Base-by-base conservation (phyloP, 352 stramenopile genomes). In the Globisporangium camurandrum region DNA sequence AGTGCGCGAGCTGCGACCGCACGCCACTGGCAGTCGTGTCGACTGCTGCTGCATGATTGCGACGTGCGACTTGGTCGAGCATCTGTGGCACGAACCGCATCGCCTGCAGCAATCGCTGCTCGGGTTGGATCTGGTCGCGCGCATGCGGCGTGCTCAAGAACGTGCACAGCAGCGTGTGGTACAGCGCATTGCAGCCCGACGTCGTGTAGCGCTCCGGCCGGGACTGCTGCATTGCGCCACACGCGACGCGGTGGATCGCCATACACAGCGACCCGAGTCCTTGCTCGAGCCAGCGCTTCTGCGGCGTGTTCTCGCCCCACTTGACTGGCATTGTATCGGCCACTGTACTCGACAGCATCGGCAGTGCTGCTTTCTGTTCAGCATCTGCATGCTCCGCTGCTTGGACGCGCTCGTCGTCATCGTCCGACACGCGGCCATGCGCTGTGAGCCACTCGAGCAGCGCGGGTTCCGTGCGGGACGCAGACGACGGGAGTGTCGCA, bases 211-310 rank as follows among this genome's bases (percentile, higher is more conserved):
- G 71, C 57, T 91, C 80, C 6, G 83, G 83, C 22, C 80, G 78
- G 7, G 79, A 89, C 49, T 91, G 88, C 50, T 93, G 77, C 54
- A 87, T 89, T 14, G 80, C 79, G 14, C 83, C 80, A 23, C 69
- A 90, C 3, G 83, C 83, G 16, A 93, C 83, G 34, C 86, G 88
- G 46, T 90, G 83, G 37, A 93, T 72, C 27, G 79, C 70, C 83
- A 93, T 93, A 51, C 83, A 93, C 0, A 93, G 54, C n/a, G 73
- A 80, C 3, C 77, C 67, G 20, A 93, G 46, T 2, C 82, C 80
- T 33, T 90, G 59, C 39, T 82, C 70, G 8, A 91, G 49, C 75
- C 76, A 88, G 27, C 67, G 73, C 23, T 60, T 62, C 44, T 81
- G 39, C 5, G 72, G 59, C 9, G 62, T 37, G 37, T 60, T 52